Evolutionary conservation across 2,329 filamentous ascomycete genomes (phyloP).

Genomic region (Trichoderma aggressivum): DNA sequence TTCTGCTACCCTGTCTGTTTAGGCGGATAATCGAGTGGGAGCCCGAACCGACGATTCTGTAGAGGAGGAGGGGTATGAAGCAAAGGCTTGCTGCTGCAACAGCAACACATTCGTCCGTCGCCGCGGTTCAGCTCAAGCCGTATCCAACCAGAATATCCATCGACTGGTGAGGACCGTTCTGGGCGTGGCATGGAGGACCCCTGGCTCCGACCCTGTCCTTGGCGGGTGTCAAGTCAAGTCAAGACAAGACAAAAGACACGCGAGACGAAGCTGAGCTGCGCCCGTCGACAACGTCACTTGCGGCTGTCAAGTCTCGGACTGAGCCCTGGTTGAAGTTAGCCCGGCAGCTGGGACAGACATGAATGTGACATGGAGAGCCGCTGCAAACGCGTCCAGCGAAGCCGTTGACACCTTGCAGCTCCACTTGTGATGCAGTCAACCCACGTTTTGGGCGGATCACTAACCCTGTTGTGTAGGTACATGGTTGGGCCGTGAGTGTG

Average conservation of each 20-base stretch:
- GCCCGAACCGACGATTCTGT: neutral
- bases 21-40: neutral
- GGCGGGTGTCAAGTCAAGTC: neutral
- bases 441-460: neutral
- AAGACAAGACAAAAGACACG: neutral
- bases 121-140: neutral
- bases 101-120: neutral
- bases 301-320: neutral
- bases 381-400: neutral
- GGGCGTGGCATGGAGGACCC: no score
- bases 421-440: neutral
- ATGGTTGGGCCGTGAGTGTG: neutral
- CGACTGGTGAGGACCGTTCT: neutral
- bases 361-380: neutral
- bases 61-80: neutral
- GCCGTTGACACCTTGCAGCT: neutral
- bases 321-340: neutral
- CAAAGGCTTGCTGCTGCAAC: neutral
- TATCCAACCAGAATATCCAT: neutral
- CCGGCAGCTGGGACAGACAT: neutral
- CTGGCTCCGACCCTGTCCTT: neutral
- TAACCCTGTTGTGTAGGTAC: neutral
- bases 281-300: neutral
- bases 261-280: neutral
- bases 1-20: neutral